phyloP scores from a whole-genome alignment of 2,329 filamentous ascomycete genomes.

The Colletotrichum chlorophyti region DNA sequence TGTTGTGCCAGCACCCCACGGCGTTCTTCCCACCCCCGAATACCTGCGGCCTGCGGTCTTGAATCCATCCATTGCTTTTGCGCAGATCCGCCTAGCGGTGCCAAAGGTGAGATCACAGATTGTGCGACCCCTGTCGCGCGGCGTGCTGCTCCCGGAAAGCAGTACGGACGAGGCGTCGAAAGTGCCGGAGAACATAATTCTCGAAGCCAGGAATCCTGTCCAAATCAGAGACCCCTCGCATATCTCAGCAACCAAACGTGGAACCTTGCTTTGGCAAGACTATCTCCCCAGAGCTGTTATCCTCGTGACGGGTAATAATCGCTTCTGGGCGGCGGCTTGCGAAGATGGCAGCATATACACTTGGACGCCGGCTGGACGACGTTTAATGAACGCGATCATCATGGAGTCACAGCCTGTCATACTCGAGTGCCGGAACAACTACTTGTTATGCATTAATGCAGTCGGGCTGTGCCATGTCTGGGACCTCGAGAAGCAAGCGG shows the following conservation, averaged over 20 bases:
- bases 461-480: constrained; percentile 91
- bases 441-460: constrained; percentile 88
- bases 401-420: constrained; percentile 94
- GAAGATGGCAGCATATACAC: constrained; percentile 90
- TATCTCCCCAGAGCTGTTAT: constrained; percentile 87
- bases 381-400: constrained; percentile 83
- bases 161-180: constrained; percentile 68
- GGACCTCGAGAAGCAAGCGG: constrained; percentile 84
- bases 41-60: constrained; percentile 87
- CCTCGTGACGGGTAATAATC: constrained; percentile 87
- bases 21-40: constrained; percentile 75
- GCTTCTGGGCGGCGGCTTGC: constrained; percentile 91
- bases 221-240: constrained; percentile 82
- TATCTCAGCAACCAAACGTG: constrained; percentile 81
- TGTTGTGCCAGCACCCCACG: constrained; percentile 64
- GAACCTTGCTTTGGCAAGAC: constrained; percentile 88
- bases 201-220: constrained; percentile 88
- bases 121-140: constrained; percentile 78
- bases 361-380: constrained; percentile 90
- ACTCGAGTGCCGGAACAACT: constrained; percentile 86
- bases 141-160: constrained; percentile 59
- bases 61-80: constrained; percentile 81
- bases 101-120: constrained; percentile 87
- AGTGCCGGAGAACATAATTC: constrained; percentile 72
- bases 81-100: constrained; percentile 85